phyloP scores from a whole-genome alignment of 495 filamentous ascomycete genomes.

The Letharia columbiana region DNA sequence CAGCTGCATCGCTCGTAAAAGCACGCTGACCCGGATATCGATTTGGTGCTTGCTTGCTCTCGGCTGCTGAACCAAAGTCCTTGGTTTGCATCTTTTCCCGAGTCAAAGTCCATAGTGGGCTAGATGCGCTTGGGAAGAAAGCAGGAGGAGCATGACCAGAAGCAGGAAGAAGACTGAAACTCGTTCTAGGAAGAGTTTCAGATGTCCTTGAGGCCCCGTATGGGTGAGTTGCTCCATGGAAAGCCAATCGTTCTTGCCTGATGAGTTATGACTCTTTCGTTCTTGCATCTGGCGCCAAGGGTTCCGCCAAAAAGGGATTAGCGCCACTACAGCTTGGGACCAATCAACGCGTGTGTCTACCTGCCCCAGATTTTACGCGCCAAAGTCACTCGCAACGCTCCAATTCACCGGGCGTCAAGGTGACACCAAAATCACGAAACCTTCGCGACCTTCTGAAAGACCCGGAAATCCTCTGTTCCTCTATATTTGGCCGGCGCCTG shows the following conservation, averaged over 20 bases:
- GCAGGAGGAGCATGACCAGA: neutral
- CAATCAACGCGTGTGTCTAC: slow-evolving; percentile 18
- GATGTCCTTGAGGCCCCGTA: neutral
- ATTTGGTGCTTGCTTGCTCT: neutral
- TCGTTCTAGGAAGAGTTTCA: neutral
- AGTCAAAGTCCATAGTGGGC: neutral
- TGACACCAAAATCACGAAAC: slow-evolving; percentile 1
- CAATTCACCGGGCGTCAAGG: slow-evolving; percentile 11
- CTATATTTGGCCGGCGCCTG: slow-evolving; percentile 24
- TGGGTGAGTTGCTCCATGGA: neutral
- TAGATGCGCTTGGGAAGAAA: neutral
- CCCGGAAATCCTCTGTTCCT: neutral
- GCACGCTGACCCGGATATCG: neutral
- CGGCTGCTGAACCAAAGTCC: neutral
- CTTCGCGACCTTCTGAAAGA: slow-evolving; percentile 5
- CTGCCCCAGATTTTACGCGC: slow-evolving; percentile 14
- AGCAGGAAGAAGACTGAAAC: neutral
- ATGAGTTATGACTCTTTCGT: slow-evolving; percentile 12
- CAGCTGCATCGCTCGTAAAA: neutral
- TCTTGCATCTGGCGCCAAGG: slow-evolving; percentile 14
- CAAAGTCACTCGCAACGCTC: slow-evolving; percentile 11
- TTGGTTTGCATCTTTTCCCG: neutral
- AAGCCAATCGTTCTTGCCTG: slow-evolving; percentile 7
- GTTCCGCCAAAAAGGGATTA: slow-evolving; percentile 1
- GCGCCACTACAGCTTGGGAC: neutral